Percentiles rank a stretch among this genome's conserved stretches.
phyloP scores from a whole-genome alignment of 2,329 filamentous ascomycete species.

The Calycina herbarum region DNA sequence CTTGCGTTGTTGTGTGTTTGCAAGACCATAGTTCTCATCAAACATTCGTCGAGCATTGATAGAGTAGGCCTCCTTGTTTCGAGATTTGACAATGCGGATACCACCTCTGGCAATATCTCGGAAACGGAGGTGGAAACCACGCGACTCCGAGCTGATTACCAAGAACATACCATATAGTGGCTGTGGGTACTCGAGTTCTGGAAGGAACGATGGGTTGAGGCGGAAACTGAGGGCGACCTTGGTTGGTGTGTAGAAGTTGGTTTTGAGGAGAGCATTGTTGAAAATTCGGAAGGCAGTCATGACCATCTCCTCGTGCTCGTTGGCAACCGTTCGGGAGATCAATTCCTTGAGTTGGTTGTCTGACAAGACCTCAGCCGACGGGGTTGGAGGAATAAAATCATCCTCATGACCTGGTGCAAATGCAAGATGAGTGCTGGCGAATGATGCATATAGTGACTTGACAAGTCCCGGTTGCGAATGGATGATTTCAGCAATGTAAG shows the following conservation, averaged over 20 bases:
- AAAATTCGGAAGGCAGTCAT: slow-evolving; percentile 96
- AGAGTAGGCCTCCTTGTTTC: slow-evolving; percentile 90
- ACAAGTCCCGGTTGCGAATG: slow-evolving; percentile 85
- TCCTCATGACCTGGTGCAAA: slow-evolving; percentile 53
- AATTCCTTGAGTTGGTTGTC: slow-evolving; percentile 72
- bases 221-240: slow-evolving; percentile 98
- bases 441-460: slow-evolving; percentile 84
- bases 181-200: slow-evolving; percentile 88
- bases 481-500: slow-evolving; percentile 98
- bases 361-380: slow-evolving; percentile 68
- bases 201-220: slow-evolving; percentile 84
- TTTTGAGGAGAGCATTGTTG: slow-evolving; percentile 92
- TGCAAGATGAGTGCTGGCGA: slow-evolving; percentile 79
- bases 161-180: slow-evolving; percentile 98
- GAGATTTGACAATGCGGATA: slow-evolving; percentile 97
- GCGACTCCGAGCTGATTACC: slow-evolving; percentile 93
- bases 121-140: slow-evolving; percentile 97
- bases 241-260: slow-evolving; percentile 91
- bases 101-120: slow-evolving; percentile 94
- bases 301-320: slow-evolving; percentile 97
- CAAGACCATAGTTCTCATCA: slow-evolving; percentile 97
- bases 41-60: slow-evolving; percentile 97
- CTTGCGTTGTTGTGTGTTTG: slow-evolving; percentile 98
- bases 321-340: slow-evolving; percentile 77
- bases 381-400: slow-evolving; percentile 55